Evolutionary conservation across 2,329 filamentous ascomycete genomes (phyloP).

Genomic region (Scedosporium dehoogii): DNA sequence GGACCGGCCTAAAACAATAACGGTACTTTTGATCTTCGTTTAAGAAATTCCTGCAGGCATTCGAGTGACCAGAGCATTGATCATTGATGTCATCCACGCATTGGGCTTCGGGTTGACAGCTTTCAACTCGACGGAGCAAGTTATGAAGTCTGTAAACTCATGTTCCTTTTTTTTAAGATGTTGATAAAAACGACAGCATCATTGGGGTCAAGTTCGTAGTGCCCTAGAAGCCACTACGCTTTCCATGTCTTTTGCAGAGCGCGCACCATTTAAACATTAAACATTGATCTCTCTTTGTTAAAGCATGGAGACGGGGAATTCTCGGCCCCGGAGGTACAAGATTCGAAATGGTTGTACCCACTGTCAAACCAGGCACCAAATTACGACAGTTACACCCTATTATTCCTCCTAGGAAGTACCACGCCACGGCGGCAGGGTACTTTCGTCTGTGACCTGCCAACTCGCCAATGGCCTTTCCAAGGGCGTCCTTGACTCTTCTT

Average conservation of each 20-base stretch:
- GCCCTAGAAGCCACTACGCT: neutral
- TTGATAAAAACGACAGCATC: no score
- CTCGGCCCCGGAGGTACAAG: neutral
- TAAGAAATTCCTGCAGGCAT: neutral
- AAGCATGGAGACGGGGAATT: neutral
- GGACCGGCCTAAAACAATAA: neutral
- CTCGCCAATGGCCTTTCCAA: neutral
- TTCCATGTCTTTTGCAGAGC: neutral
- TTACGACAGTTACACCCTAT: neutral
- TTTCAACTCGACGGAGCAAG: no score
- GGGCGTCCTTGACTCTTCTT: neutral
- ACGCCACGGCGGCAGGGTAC: neutral
- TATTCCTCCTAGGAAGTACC: neutral
- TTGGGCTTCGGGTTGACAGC: no score
- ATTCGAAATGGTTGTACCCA: neutral
- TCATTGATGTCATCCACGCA: no score
- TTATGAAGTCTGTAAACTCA: no score
- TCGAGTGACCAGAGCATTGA: neutral
- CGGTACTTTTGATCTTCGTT: neutral
- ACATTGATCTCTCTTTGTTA: neutral
- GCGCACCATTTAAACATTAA: neutral
- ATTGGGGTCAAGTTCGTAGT: no score
- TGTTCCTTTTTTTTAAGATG: no score
- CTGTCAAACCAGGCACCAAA: neutral
- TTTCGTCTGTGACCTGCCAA: neutral